Percentiles rank a stretch among this genome's conserved stretches.
phyloP scores from a whole-genome alignment of 2,329 filamentous ascomycete species.

The Colletotrichum eleusines region DNA sequence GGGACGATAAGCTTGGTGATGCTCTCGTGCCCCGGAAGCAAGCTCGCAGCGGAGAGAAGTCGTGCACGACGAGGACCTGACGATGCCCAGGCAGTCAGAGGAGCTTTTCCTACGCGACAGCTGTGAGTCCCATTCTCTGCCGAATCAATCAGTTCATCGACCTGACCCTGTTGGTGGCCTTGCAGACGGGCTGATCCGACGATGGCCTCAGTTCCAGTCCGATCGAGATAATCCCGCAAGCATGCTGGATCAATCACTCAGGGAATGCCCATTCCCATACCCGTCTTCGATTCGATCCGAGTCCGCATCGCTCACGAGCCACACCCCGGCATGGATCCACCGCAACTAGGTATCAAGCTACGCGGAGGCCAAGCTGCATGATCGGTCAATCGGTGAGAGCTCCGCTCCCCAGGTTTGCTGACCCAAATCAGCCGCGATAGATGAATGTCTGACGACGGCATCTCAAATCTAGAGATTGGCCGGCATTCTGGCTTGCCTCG shows the following conservation, averaged over 20 bases:
- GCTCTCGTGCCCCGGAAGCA: neutral
- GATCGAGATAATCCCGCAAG: constrained; percentile 18
- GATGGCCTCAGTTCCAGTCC: constrained; percentile 23
- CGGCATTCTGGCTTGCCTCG: neutral
- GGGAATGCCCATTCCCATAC: constrained; percentile 6
- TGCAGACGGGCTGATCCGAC: constrained; percentile 9
- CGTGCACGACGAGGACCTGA: neutral
- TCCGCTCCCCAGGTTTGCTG: neutral
- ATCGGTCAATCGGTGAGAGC: constrained; percentile 17
- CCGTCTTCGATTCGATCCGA: constrained; percentile 3
- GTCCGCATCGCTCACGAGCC: neutral
- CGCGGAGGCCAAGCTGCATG: neutral
- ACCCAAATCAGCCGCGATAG: constrained; percentile 6
- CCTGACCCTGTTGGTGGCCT: neutral
- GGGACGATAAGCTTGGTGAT: neutral
- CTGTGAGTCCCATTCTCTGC: neutral
- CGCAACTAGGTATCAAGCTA: neutral
- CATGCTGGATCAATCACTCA: neutral
- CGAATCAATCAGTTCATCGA: constrained; percentile 2
- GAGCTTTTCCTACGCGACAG: constrained; percentile 5
- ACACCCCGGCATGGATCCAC: neutral
- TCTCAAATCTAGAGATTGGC: constrained; percentile 30
- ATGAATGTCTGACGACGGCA: constrained; percentile 11
- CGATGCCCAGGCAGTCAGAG: neutral
- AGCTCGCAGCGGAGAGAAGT: neutral